A percentile compares a stretch with the other conserved stretches of the same genome.
Evolutionary conservation across 2,329 filamentous ascomycete genomes (phyloP).

Genomic region (Trichoderma koningiopsis): DNA sequence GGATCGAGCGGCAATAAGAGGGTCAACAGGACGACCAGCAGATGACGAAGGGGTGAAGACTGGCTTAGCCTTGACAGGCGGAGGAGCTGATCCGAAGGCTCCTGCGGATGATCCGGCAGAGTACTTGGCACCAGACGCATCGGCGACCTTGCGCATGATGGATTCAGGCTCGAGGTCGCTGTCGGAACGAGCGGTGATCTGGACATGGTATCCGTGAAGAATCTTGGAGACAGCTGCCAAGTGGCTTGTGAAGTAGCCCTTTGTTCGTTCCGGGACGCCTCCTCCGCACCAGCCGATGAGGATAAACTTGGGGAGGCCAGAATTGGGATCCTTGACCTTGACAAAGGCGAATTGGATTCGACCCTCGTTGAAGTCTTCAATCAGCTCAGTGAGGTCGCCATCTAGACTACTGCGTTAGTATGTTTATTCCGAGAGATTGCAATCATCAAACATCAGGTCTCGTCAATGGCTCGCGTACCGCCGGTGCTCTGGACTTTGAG

Average conservation of each 20-base stretch:
- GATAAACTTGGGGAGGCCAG: slow-evolving; percentile 83
- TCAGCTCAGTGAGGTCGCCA: slow-evolving; percentile 84
- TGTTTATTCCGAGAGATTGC: not conserved
- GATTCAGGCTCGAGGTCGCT: slow-evolving; percentile 82
- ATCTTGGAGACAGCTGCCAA: slow-evolving; percentile 86
- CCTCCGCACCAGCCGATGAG: slow-evolving; percentile 97
- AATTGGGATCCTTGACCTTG: slow-evolving; percentile 95
- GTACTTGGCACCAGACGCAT: slow-evolving; percentile 95
- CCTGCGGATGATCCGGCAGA: slow-evolving; percentile 66
- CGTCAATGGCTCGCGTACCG: slow-evolving; percentile 53
- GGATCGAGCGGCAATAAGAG: slow-evolving; percentile 67
- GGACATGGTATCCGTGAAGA: slow-evolving; percentile 95
- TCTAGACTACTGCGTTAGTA: slow-evolving; percentile 55
- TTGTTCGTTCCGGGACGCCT: slow-evolving; percentile 96
- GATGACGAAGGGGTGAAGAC: slow-evolving; percentile 78
- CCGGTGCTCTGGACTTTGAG: slow-evolving; percentile 92
- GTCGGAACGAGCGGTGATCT: slow-evolving; percentile 92
- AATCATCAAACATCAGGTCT: not conserved
- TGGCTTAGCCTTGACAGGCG: slow-evolving; percentile 82
- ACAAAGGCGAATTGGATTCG: slow-evolving; percentile 96
- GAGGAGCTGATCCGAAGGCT: slow-evolving; percentile 57
- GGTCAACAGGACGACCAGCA: slow-evolving; percentile 60
- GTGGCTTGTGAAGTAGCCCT: slow-evolving; percentile 98
- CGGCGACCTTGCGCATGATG: slow-evolving; percentile 90
- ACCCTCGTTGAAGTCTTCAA: slow-evolving; percentile 96